Base-by-base conservation (phyloP, 305 asterid species). In the Fraxinus greggii region DNA sequence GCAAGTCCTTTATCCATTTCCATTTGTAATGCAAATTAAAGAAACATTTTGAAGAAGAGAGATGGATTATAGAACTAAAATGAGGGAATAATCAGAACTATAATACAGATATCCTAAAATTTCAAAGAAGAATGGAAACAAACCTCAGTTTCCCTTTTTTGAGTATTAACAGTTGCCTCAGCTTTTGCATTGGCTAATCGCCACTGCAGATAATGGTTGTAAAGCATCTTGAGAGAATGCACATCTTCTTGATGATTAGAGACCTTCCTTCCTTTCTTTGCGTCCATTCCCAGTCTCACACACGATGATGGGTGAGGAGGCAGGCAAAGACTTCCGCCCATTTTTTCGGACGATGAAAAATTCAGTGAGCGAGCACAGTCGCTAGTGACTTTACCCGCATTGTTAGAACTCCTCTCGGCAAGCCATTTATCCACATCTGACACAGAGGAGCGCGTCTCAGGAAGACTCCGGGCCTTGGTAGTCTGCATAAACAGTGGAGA, bases 141-240 rank as follows among this genome's bases (percentile, higher is more conserved):
- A 86, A 94, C 98, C 97, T 96, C 95, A 45, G 89, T 83, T 75
- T 92, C 98, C 72, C 80, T 86, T 83, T 81, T 91, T 87, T 87
- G 95, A 35, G 90, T 79, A 26, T 40, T 86, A 84, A 83, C 73
- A 56, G 94, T 87, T 24, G 89, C 90, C 83, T 90, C 93, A 0
- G 98, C 94, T 87, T 89, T 96, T 9, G 97, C 92, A 84, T 96
- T 96, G 4, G 92, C 91, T n/a, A 86, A 86, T 54, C 95, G 87
- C 97, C 97, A 96, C 72, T 90, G 98, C 86, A 94, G 83, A 69
- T 80, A 84, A 82, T 90, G 94, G 82, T 93, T 96, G 56, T 76
- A 80, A 73, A 94, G 87, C 88, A 96, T 86, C 87, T 91, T 96
- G 56, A 96, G 84, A 72, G 93, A 87, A 85, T 96, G 97, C 75